Evolutionary conservation across 495 filamentous ascomycete genomes (phyloP).

Genomic region (Massariosphaeria phaeospora): DNA sequence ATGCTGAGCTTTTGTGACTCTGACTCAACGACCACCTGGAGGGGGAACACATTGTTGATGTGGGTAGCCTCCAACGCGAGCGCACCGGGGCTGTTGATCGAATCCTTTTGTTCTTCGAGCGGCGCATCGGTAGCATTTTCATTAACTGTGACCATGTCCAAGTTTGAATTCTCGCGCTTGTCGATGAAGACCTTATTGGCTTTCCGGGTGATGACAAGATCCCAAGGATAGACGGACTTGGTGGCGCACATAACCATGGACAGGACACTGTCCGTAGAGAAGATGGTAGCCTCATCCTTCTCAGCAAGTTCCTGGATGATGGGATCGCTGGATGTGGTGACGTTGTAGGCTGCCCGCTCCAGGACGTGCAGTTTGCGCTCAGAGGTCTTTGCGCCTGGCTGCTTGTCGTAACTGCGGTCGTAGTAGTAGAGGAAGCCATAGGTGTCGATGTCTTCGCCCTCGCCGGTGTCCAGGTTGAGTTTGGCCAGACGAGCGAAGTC

Average conservation of each 20-base stretch:
- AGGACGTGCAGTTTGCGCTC: slow-evolving; percentile 82
- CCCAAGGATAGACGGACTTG: slow-evolving; percentile 94
- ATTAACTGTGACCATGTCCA: slow-evolving; percentile 98
- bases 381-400: slow-evolving; percentile 70
- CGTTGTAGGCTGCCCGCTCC: slow-evolving; percentile 94
- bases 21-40: slow-evolving; percentile 84
- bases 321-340: slow-evolving; percentile 90
- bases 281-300: slow-evolving; percentile 94
- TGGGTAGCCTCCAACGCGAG: slow-evolving; percentile 95
- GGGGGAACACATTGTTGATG: slow-evolving; percentile 99
- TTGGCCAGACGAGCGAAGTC: slow-evolving; percentile 93
- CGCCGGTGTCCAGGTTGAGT: slow-evolving; percentile 88
- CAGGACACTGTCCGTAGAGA: slow-evolving; percentile 92
- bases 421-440: slow-evolving; percentile 99
- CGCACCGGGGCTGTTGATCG: slow-evolving; percentile 84
- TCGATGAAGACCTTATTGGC: slow-evolving; percentile 97
- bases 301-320: slow-evolving; percentile 95
- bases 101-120: slow-evolving; percentile 88
- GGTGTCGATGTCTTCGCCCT: slow-evolving; percentile 88
- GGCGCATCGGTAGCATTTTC: slow-evolving; percentile 98
- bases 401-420: slow-evolving; percentile 89
- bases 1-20: slow-evolving; percentile 72
- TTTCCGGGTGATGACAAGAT: slow-evolving; percentile 84
- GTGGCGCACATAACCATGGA: slow-evolving; percentile 99
- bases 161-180: slow-evolving; percentile 85